Conservation (phyloP, 208 protist genomes). For the Entamoeba invadens region DNA sequence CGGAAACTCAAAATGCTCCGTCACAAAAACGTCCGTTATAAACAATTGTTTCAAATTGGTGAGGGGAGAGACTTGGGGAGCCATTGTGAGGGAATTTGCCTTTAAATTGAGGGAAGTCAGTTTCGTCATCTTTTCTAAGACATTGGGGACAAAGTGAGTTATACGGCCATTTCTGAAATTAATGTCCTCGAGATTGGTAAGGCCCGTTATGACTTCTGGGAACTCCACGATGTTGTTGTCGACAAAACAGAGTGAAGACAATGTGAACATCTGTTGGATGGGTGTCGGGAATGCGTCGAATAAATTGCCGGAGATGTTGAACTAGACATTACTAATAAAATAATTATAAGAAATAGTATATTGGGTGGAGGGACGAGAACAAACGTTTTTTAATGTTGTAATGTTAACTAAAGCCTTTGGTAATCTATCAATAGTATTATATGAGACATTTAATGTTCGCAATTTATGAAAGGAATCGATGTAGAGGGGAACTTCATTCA, state of each 20-base stretch:
- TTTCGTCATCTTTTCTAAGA: background rate
- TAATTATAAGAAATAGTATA: background rate
- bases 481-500: background rate
- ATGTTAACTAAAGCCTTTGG: background rate
- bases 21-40: background rate
- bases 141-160: background rate
- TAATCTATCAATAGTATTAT: background rate
- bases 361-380: no score
- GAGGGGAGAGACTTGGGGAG: background rate
- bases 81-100: background rate
- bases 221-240: background rate
- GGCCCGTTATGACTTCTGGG: background rate
- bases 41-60: background rate
- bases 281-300: background rate
- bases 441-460: background rate
- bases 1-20: background rate
- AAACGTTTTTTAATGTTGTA: background rate
- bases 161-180: background rate
- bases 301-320: background rate
- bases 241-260: background rate
- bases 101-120: background rate
- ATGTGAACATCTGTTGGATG: background rate
- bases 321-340: background rate
- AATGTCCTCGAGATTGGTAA: background rate
- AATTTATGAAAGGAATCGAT: background rate